Evolutionary conservation across 2,329 filamentous ascomycete genomes (phyloP).

Genomic region (Rutstroemia sp.): DNA sequence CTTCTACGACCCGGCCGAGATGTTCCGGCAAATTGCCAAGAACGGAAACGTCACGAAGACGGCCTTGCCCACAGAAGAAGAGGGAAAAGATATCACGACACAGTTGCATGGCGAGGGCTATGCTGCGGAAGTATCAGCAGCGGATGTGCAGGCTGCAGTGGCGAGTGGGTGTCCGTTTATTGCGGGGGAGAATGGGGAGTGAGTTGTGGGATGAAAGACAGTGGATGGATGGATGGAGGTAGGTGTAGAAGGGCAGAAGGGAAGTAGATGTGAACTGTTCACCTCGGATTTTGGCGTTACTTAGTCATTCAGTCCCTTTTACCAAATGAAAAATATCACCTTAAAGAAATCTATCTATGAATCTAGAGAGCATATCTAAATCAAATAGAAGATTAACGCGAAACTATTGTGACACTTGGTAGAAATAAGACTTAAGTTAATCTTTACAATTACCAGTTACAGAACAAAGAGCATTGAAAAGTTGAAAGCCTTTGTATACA

Average conservation of each 20-base stretch:
- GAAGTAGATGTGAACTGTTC: not conserved
- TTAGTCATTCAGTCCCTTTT: too few species aligned
- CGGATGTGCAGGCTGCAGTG: too few species aligned
- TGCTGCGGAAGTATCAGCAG: not conserved
- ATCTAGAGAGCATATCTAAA: too few species aligned
- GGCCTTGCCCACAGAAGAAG: not conserved
- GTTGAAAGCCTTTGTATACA: too few species aligned
- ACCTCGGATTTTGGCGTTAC: too few species aligned
- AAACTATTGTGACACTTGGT: too few species aligned
- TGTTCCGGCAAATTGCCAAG: slow-evolving; percentile 58
- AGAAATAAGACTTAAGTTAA: too few species aligned
- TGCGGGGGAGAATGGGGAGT: not conserved
- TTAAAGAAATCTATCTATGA: too few species aligned
- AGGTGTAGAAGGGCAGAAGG: not conserved
- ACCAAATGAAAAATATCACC: too few species aligned
- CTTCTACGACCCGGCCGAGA: slow-evolving; percentile 58
- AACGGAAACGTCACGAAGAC: slow-evolving; percentile 29
- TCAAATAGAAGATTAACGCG: too few species aligned
- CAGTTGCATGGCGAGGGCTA: slow-evolving; percentile 15
- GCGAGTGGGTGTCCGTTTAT: slow-evolving; percentile 5
- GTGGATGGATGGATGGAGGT: not conserved
- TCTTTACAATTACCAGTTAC: too few species aligned
- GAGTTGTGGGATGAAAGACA: not conserved
- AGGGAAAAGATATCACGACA: slow-evolving; percentile 12
- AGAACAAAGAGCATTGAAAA: too few species aligned